These are phyloP conservation scores for Irpex lacteus DNA, from an alignment of 1,284 basidiomycete species.

Conservation along the genomic window DNA sequence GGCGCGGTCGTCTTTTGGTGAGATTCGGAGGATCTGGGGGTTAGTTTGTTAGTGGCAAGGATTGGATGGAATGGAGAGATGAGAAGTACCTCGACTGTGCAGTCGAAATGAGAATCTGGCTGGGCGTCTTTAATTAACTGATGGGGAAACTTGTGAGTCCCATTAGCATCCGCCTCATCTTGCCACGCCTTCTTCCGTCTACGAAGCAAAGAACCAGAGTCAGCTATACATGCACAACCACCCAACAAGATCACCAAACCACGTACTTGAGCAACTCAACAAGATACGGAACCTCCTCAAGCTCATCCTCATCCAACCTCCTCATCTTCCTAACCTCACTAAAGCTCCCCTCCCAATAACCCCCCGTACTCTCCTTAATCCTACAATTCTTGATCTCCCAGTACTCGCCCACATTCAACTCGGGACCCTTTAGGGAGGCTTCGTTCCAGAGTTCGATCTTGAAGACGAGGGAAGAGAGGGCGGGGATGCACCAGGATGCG, in stretches of 20 bases:
- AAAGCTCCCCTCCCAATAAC: slow-evolving; percentile 53
- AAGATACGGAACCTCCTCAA: slow-evolving; percentile 37
- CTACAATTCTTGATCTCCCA: slow-evolving; percentile 57
- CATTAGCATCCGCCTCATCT: slow-evolving; percentile 24
- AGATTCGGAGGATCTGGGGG: slow-evolving; percentile 45
- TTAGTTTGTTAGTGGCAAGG: slow-evolving; percentile 16
- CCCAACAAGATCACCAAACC: no score
- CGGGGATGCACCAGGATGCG: slow-evolving; percentile 45
- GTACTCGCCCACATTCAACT: slow-evolving; percentile 48
- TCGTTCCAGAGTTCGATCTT: slow-evolving; percentile 58
- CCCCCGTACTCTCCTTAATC: slow-evolving; percentile 37
- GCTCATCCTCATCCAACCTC: slow-evolving; percentile 40
- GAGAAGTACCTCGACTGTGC: slow-evolving; percentile 53
- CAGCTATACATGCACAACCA: no score
- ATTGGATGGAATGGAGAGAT: neutral
- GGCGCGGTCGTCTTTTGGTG: slow-evolving; percentile 29
- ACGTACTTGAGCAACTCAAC: slow-evolving; percentile 31
- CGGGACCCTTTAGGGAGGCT: slow-evolving; percentile 37
- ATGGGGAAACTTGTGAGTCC: slow-evolving; percentile 38
- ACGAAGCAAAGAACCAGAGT: neutral
- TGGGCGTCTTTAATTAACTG: slow-evolving; percentile 44
- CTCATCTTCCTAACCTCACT: slow-evolving; percentile 41
- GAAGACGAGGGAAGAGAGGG: slow-evolving; percentile 43
- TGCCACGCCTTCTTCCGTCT: slow-evolving; percentile 59
- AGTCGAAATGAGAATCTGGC: slow-evolving; percentile 45